phyloP scores from a whole-genome alignment of 148 eudicot genomes.

The Cornus suecica region DNA sequence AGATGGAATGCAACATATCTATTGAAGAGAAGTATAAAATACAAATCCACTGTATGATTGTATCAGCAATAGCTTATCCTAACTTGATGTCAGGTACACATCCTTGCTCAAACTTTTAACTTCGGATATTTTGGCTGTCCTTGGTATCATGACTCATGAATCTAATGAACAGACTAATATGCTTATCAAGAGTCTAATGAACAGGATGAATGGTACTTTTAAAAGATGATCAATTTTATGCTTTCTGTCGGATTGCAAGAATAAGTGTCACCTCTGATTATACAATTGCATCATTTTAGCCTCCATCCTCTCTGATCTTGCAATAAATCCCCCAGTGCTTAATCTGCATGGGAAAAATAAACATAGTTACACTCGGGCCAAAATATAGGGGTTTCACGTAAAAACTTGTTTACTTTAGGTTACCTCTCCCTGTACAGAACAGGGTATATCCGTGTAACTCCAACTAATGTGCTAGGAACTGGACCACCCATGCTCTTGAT shows the following conservation, averaged over 20 bases:
- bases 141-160: too few species aligned
- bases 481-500: conserved; percentile 82
- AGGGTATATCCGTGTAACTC: conserved; percentile 81
- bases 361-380: conserved; percentile 1
- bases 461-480: conserved; percentile 79
- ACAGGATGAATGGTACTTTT: neutral
- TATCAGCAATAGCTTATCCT: too few species aligned
- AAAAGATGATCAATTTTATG: conserved; percentile 1
- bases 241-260: conserved; percentile 2
- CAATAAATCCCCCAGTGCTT: conserved; percentile 51
- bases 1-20: too few species aligned
- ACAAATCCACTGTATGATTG: too few species aligned
- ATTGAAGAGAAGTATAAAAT: too few species aligned
- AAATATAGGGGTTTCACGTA: conserved; percentile 6
- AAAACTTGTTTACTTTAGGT: conserved; percentile 2
- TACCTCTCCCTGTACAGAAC: conserved; percentile 91
- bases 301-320: conserved; percentile 87
- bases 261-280: conserved; percentile 54
- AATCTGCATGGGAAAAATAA: conserved; percentile 42
- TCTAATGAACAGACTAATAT: neutral
- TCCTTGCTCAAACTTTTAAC: too few species aligned
- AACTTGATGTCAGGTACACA: too few species aligned
- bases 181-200: neutral
- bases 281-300: conserved; percentile 43
- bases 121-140: too few species aligned